phyloP scores from a whole-genome alignment of 1,284 basidiomycete species.

The Afroboletus lepidellus region DNA sequence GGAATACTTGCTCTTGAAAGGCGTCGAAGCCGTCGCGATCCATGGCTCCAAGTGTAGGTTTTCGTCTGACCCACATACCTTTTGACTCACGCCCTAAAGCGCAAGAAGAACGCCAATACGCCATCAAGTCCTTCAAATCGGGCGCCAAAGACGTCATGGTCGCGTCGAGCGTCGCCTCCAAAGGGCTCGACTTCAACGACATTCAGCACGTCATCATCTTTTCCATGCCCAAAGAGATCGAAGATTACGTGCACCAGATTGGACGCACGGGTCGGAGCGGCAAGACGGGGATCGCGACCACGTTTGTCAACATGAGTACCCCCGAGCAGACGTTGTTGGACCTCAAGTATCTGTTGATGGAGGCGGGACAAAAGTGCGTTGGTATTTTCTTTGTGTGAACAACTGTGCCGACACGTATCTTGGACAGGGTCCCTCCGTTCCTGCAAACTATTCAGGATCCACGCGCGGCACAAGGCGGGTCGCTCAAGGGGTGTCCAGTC shows the following conservation, averaged over 20 bases:
- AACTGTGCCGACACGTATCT: neutral
- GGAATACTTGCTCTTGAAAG: constrained; percentile 94
- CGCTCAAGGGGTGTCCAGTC: constrained; percentile 86
- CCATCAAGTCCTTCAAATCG: constrained; percentile 95
- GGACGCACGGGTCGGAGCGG: constrained; percentile 97
- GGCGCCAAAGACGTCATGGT: constrained; percentile 99
- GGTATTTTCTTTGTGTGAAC: neutral
- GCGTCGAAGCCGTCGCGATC: constrained; percentile 97
- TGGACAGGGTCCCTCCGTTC: constrained; percentile 89
- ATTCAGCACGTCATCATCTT: constrained; percentile 98
- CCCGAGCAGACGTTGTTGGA: constrained; percentile 94
- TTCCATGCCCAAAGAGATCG: constrained; percentile 99
- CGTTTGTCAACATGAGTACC: constrained; percentile 99
- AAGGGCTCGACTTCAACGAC: constrained; percentile 97
- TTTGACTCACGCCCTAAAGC: constrained; percentile 46
- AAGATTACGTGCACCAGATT: constrained; percentile 98
- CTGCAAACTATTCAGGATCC: constrained; percentile 91
- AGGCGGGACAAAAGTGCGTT: constrained; percentile 91
- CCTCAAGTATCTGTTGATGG: constrained; percentile 95
- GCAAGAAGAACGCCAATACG: constrained; percentile 98
- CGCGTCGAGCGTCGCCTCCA: constrained; percentile 94
- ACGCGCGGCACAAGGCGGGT: constrained; percentile 72
- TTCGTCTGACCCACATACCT: neutral
- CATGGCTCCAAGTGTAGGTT: constrained; percentile 91
- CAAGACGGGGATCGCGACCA: constrained; percentile 98